Evolutionary conservation across 768 basidiomycete species (phyloP), one percentile per base, ranked within the genome.

Genomic region (Termitomyces sp.): DNA sequence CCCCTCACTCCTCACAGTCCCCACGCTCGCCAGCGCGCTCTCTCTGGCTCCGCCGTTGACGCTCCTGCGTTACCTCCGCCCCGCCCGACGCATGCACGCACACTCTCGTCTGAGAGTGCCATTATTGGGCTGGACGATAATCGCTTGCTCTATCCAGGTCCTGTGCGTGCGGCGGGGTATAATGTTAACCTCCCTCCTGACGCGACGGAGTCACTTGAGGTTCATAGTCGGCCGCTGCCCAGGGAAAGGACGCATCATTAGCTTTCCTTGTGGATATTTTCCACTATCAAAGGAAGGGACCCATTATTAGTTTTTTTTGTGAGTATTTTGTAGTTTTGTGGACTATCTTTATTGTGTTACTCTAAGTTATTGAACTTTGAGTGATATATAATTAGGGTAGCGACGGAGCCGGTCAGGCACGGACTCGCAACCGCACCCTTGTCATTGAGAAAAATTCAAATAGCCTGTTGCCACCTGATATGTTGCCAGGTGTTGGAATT

Each of bases 151-250:
- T 73, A 76, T 61, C 79, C 77, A 4, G 67, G 68, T 2, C 62
- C 75, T 13, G 74, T 74, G 27, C 71, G 75, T 30, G 70, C 69
- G 3, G 74, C 72, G 5, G 75, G 73, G 10, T 72, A 74, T 30
- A 57, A 30, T 34, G 39, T 60, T 9, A 27, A 52, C 13, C 37
- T 49, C 14, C 34, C 45, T 8, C 32, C 20, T n/a, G 50, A 47
- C 22, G 54, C 24, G 27, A 59, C 16, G 4, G 55, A 53, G 13
- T 56, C 58, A 10, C 24, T n/a, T 40, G 51, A 40, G 36, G 27
- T n/a, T 18, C 51, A 27, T 52, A 14, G 24, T 47, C 33, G 45
- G 26, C 36, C 42, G 24, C n/a, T 55, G 18, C 44, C 43, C 20
- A 32, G n/a, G 36, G 55, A 27, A 47, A 45, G 34, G 32, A 16